These are phyloP conservation scores for slime mould (Dictyostelium discoideum) DNA, from an alignment of 78 protist species.

Conservation along the genomic window dicty_2.7 NC_007089.4:5698001-5698500, in stretches of 20 bases:
- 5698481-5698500: neutral
- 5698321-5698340: conserved; percentile 4
- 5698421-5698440: neutral
- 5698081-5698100: conserved; percentile 49
- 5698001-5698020: conserved; percentile 67
- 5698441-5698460: neutral
- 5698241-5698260: neutral
- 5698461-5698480: neutral
- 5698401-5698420: neutral
- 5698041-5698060: conserved; percentile 30
- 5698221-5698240: neutral
- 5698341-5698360: neutral
- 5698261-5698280: neutral
- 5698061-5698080: conserved; percentile 14
- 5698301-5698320: neutral
- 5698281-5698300: neutral
- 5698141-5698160: conserved; percentile 37
- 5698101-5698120: conserved; percentile 57
- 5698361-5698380: conserved; percentile 16
- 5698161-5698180: conserved; percentile 21
- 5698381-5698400: conserved; percentile 77
- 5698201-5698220: conserved; percentile 66
- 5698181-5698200: neutral
- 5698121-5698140: conserved; percentile 3
- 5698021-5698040: conserved; percentile 61